phyloP scores from a whole-genome alignment of 306 rosid species.

The Fragaria vesca region DNA sequence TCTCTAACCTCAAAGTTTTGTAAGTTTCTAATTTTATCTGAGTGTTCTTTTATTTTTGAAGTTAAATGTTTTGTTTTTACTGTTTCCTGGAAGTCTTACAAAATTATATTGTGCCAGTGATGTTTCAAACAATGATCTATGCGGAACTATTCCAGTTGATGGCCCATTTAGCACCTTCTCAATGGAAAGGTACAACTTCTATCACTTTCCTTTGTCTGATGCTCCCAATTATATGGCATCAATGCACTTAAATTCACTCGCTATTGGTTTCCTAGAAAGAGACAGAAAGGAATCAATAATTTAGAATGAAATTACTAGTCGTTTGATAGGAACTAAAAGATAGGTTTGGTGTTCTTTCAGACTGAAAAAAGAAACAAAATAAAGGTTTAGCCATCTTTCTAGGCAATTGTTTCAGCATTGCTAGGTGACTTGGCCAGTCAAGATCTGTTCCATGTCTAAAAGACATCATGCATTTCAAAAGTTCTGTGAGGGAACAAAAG shows the following conservation, averaged over 20 bases:
- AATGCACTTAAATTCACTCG: neutral
- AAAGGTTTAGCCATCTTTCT: conserved; percentile 4
- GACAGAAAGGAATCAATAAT: conserved; percentile 1
- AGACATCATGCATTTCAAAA: neutral
- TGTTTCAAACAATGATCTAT: conserved; percentile 79
- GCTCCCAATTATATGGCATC: neutral
- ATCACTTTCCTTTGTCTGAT: neutral
- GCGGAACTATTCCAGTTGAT: conserved; percentile 93
- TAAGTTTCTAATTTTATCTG: conserved; percentile 33
- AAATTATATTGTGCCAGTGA: conserved; percentile 56
- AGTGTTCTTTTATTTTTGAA: neutral
- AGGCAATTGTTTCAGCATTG: neutral
- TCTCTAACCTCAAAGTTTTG: conserved; percentile 79
- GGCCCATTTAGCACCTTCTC: conserved; percentile 87
- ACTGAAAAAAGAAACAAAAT: too few species aligned
- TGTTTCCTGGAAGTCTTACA: conserved; percentile 11
- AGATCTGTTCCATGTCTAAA: neutral
- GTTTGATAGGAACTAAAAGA: neutral
- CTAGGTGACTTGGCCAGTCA: neutral
- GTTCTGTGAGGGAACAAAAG: neutral
- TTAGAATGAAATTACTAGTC: neutral
- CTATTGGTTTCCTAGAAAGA: conserved; percentile 1
- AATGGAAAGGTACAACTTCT: conserved; percentile 56
- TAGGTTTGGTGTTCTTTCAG: neutral
- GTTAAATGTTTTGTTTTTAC: conserved; percentile 1